A percentile compares a stretch with the other conserved stretches of the same genome.
These are phyloP conservation scores for Metschnikowia bowlesiae DNA, from an alignment of 805 yeast genomes.

Conservation along the genomic window DNA sequence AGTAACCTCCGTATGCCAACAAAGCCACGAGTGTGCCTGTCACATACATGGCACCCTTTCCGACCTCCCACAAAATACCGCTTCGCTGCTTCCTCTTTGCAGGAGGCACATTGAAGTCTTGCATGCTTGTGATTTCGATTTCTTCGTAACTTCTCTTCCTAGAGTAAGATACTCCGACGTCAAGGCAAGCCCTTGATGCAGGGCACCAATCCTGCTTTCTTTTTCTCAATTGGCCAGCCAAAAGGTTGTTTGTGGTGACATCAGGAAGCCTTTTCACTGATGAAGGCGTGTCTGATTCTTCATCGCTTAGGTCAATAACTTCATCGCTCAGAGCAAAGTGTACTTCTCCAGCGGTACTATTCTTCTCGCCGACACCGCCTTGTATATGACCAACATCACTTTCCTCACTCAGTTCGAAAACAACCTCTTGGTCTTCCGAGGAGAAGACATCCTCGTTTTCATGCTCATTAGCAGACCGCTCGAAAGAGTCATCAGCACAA, in stretches of 20 bases:
- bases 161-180: not conserved
- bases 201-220: not conserved
- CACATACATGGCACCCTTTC: slow-evolving; percentile 30
- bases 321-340: not conserved
- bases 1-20: slow-evolving; percentile 33
- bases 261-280: not conserved
- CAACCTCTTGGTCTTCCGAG: not conserved
- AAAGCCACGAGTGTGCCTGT: slow-evolving; percentile 30
- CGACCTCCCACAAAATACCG: slow-evolving; percentile 25
- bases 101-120: not conserved
- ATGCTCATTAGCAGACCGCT: not conserved
- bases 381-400: not conserved
- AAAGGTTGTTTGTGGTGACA: not conserved
- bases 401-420: not conserved
- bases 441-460: not conserved
- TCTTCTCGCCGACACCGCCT: not conserved
- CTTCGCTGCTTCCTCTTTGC: slow-evolving; percentile 17
- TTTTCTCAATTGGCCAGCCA: not conserved
- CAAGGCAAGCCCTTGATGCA: too few species aligned
- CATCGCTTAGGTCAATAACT: not conserved
- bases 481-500: not conserved
- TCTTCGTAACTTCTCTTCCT: slow-evolving; percentile 11
- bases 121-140: slow-evolving; percentile 1
- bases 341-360: not conserved
- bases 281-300: not conserved